These are phyloP conservation scores for Globisporangium middletonii DNA, from an alignment of 352 stramenopile genomes.

Conservation along the genomic window DNA sequence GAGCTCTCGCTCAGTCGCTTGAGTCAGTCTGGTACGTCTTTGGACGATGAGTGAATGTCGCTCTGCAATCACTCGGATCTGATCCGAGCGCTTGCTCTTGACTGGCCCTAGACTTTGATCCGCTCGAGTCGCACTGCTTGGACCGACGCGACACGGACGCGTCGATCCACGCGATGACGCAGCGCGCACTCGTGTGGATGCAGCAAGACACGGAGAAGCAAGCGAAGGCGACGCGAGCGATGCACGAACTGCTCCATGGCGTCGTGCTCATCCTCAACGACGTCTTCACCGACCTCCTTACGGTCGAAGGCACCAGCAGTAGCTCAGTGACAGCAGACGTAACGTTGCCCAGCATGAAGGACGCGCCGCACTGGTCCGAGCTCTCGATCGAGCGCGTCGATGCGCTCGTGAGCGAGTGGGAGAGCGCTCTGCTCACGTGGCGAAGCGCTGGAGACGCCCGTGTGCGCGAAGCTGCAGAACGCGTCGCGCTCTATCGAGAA, in stretches of 20 bases:
- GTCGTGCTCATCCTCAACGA: slow-evolving; percentile 25
- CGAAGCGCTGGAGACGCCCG: slow-evolving; percentile 13
- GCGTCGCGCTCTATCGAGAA: slow-evolving; percentile 19
- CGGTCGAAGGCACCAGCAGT: background rate
- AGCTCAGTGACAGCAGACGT: background rate
- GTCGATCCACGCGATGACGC: slow-evolving; percentile 17
- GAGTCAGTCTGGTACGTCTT: slow-evolving; percentile 6
- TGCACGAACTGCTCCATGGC: slow-evolving; percentile 18
- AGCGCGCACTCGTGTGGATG: slow-evolving; percentile 34
- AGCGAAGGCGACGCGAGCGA: slow-evolving; percentile 22
- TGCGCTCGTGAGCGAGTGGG: slow-evolving; percentile 23
- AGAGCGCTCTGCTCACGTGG: slow-evolving; percentile 26
- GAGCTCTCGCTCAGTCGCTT: slow-evolving; percentile 10
- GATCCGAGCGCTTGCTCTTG: too few relatives aligned
- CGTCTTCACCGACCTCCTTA: slow-evolving; percentile 17
- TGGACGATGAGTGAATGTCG: too few relatives aligned
- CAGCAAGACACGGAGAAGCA: slow-evolving; percentile 34
- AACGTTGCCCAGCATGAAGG: background rate
- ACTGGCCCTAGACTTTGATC: background rate
- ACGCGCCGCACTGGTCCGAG: slow-evolving; percentile 1
- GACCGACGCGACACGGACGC: slow-evolving; percentile 1
- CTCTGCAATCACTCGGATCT: too few relatives aligned
- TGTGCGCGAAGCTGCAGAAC: slow-evolving; percentile 16
- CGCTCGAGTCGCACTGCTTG: background rate
- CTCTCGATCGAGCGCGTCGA: slow-evolving; percentile 16